These are phyloP conservation scores for Penicillium verrucosum DNA, from an alignment of 2,329 filamentous ascomycete genomes.

Conservation along the genomic window DNA sequence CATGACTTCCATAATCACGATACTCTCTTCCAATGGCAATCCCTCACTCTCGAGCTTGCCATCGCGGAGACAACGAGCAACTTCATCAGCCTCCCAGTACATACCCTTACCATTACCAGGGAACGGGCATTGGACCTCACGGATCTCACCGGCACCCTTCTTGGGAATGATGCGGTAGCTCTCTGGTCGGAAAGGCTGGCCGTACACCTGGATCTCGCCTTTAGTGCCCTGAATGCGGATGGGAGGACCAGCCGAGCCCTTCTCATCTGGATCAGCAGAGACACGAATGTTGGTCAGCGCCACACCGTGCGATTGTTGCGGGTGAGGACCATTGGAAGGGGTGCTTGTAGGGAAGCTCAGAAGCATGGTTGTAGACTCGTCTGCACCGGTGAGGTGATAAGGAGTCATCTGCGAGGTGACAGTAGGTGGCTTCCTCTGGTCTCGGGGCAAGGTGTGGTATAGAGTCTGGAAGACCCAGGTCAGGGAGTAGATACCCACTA, in stretches of 20 bases:
- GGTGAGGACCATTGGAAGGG: slow-evolving; percentile 39
- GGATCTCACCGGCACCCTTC: slow-evolving; percentile 45
- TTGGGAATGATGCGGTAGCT: slow-evolving; percentile 62
- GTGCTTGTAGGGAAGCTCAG: slow-evolving; percentile 66
- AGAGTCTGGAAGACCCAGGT: slow-evolving; percentile 90
- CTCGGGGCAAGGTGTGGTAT: slow-evolving; percentile 69
- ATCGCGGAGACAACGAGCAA: slow-evolving; percentile 69
- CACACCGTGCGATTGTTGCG: slow-evolving; percentile 63
- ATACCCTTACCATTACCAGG: slow-evolving; percentile 71
- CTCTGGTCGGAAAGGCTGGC: slow-evolving; percentile 66
- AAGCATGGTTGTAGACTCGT: slow-evolving; percentile 75
- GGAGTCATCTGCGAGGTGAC: slow-evolving; percentile 67
- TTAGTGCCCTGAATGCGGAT: slow-evolving; percentile 77
- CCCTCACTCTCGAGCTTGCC: slow-evolving; percentile 71
- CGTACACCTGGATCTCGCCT: slow-evolving; percentile 78
- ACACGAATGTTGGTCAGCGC: slow-evolving; percentile 65
- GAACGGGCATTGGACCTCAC: slow-evolving; percentile 41
- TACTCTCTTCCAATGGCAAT: slow-evolving; percentile 70
- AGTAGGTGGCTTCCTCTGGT: slow-evolving; percentile 62
- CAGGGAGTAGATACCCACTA: slow-evolving; percentile 77
- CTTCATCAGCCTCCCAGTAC: slow-evolving; percentile 86
- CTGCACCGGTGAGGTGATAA: slow-evolving; percentile 68
- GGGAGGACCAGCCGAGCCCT: slow-evolving; percentile 59
- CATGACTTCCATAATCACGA: slow-evolving; percentile 81
- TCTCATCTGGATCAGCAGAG: slow-evolving; percentile 59